Evolutionary conservation across 805 yeast species (phyloP), one percentile per base, ranked within the genome.

Genomic region (Kregervanrija delftensis): DNA sequence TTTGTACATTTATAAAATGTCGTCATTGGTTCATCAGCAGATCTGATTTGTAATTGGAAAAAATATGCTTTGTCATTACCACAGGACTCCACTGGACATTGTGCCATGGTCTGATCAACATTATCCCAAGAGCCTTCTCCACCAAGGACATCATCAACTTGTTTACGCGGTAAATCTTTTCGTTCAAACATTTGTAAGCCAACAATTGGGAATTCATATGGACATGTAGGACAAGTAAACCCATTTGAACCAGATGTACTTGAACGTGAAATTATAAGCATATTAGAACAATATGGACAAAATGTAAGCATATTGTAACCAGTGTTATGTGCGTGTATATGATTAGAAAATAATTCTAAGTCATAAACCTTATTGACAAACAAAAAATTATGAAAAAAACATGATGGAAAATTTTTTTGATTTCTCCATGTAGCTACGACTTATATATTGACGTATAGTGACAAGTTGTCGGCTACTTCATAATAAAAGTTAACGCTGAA

Each of bases 11-110:
- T 89, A 65, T 87, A 91, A 63, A 93, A 93, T 2, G 98, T 91
- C 0, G 99, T 93, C 98, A 93, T 93, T 17, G 99, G 99, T 69
- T 93, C 99, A 74, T 93, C 99, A 2, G 99, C 99, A 49, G 96
- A 86, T 66, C 99, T 76, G 58, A 93, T 93, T 65, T 93, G 99
- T 48, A 93, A 71, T 67, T 93, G 98, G 75, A 90, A 93, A 72
- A 87, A 93, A 66, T 93, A 93, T 0, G 99, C 99, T 65, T 88
- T 87, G 53, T 79, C 85, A 52, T 83, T 82, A 35, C 87, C 95
- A 70, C 99, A 93, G 2, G 71, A 59, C 46, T 87, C 96, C 37
- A 79, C 72, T 3, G 97, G 96, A 71, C 99, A 91, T 61, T 91
- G 95, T 0, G 91, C 87, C 1, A 81, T 72, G 0, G 98, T 93